phyloP scores from a whole-genome alignment of 768 basidiomycete genomes.

The Podaxis rugospora region DNA sequence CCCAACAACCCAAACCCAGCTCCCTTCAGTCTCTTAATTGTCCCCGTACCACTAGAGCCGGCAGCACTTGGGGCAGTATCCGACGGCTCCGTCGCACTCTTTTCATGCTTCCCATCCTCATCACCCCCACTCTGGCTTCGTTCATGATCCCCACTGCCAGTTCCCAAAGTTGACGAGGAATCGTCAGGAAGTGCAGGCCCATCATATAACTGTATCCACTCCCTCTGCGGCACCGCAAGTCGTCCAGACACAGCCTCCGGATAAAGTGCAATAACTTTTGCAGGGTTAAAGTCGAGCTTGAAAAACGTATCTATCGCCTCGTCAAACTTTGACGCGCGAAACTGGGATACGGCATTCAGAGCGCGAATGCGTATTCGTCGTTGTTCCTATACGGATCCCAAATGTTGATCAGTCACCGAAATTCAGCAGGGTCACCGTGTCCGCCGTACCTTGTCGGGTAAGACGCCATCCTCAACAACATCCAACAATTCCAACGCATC shows the following conservation, averaged over 20 bases:
- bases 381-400: slow-evolving; percentile 36
- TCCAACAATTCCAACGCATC: slow-evolving; percentile 82
- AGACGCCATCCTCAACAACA: slow-evolving; percentile 50
- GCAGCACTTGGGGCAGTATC: slow-evolving; percentile 18
- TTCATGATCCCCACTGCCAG: not conserved
- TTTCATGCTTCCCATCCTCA: slow-evolving; percentile 17
- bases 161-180: slow-evolving; percentile 13
- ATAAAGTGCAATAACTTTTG: slow-evolving; percentile 89
- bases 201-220: slow-evolving; percentile 83
- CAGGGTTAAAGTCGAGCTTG: slow-evolving; percentile 86
- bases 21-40: slow-evolving; percentile 40
- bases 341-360: slow-evolving; percentile 76
- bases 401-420: slow-evolving; percentile 1
- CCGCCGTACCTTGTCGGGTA: slow-evolving; percentile 58
- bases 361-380: slow-evolving; percentile 58
- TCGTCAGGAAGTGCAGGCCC: slow-evolving; percentile 44
- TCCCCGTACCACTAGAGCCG: not conserved
- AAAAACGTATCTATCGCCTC: slow-evolving; percentile 84
- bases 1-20: slow-evolving; percentile 50
- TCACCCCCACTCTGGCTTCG: slow-evolving; percentile 14
- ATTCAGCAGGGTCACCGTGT: not conserved
- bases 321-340: slow-evolving; percentile 64
- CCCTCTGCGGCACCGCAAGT: slow-evolving; percentile 59
- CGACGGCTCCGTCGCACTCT: slow-evolving; percentile 24
- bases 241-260: slow-evolving; percentile 79